A percentile compares a stretch with the other conserved stretches of the same genome.
Evolutionary conservation across 139 green algal species (phyloP).

Genomic region (Eudorina sp.): DNA sequence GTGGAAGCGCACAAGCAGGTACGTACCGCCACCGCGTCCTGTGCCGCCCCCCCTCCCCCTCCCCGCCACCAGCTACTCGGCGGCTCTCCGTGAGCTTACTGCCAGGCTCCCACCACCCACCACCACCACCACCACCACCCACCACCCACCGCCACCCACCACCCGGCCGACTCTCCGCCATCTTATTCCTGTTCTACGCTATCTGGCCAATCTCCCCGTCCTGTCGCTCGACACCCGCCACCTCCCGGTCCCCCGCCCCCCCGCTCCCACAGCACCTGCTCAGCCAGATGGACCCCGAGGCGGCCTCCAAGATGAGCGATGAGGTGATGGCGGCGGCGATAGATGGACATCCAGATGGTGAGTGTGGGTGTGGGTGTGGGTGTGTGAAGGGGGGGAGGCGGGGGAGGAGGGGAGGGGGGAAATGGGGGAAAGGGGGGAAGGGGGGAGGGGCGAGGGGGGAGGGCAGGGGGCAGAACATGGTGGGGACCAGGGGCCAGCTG

Average conservation of each 20-base stretch:
- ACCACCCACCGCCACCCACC: no score
- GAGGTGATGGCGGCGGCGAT: conserved; percentile 52
- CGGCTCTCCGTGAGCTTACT: no score
- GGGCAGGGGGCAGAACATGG: no score
- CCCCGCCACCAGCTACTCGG: no score
- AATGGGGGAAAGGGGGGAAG: no score
- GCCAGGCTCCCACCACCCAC: neutral
- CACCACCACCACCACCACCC: no score
- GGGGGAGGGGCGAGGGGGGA: no score
- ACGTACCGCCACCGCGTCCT: neutral
- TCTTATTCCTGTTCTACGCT: no score
- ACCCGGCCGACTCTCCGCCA: no score
- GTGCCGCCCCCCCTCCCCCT: neutral
- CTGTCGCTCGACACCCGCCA: neutral
- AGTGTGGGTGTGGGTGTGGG: neutral
- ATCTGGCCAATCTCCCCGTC: neutral
- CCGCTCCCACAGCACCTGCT: conserved; percentile 32
- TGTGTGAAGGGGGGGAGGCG: no score
- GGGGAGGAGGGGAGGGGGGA: neutral
- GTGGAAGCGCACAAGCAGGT: conserved; percentile 46
- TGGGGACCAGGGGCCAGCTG: no score
- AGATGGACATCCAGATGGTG: conserved; percentile 72
- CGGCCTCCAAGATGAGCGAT: conserved; percentile 47
- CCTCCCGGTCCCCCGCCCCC: neutral
- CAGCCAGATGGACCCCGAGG: conserved; percentile 47